phyloP scores from a whole-genome alignment of 2,329 filamentous ascomycete genomes.

The Penicillium glabrum region DNA sequence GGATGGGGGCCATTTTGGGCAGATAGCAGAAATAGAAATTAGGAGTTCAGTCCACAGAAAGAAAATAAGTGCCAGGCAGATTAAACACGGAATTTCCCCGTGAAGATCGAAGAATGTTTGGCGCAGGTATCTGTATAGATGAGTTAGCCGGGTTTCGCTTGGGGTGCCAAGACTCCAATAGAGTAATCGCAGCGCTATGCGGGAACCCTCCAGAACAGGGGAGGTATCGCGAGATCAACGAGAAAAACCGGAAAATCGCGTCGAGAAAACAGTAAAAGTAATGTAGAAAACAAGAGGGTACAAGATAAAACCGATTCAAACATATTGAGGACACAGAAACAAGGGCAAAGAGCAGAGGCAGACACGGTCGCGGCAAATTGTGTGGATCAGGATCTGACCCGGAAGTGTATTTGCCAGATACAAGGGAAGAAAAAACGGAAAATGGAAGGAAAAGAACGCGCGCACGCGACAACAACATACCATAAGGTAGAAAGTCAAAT shows the following conservation, averaged over 20 bases:
- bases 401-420: conserved; percentile 22
- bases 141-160: conserved; percentile 36
- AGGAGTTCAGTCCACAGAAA: background rate
- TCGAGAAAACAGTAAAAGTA: background rate
- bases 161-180: conserved; percentile 33
- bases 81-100: conserved; percentile 1
- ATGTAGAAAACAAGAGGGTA: background rate
- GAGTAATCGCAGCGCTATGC: conserved; percentile 17
- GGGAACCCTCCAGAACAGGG: conserved; percentile 5
- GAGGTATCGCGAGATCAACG: conserved; percentile 12
- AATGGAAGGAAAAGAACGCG: conserved; percentile 3
- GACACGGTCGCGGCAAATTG: conserved; percentile 28
- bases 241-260: conserved; percentile 2
- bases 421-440: background rate
- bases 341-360: conserved; percentile 10
- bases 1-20: conserved; percentile 33
- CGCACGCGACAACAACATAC: conserved; percentile 16
- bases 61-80: background rate
- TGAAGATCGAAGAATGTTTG: conserved; percentile 6
- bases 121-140: conserved; percentile 24
- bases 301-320: background rate
- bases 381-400: conserved; percentile 25
- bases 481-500: conserved; percentile 10
- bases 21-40: background rate
- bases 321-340: background rate